Base-by-base conservation (phyloP, 1,139 yeast genomes). In the Candida buenavistaensis region DNA sequence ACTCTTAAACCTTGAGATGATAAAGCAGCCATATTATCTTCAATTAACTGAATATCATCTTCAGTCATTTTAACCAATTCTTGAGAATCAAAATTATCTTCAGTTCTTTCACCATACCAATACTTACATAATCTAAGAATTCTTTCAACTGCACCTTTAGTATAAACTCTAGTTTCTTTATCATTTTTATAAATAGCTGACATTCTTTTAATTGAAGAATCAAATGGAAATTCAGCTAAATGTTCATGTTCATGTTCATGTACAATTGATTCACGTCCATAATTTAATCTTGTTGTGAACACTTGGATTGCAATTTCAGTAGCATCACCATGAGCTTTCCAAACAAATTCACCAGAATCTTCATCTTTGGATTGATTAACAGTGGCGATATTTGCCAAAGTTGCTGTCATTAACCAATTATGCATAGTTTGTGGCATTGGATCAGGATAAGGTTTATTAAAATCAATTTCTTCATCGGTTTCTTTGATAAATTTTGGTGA, bases 301-400 rank as follows among this genome's bases (percentile, higher is more conserved):
- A 85, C 89, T 51, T 84, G 86, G 43, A 85, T 81, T 8, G 95
- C 92, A 50, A 82, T 78, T 59, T 85, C 95, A 5, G 95, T 85
- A 26, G 95, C 90, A 54, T 85, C 95, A 35, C 94, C 95, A 48
- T 80, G 82, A 10, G 87, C 89, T 47, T 76, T 77, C 92, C 92
- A 85, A 5, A 16, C 24, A 21, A 36, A 20, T 29, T 60, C 67
- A 3, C 67, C 71, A 23, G 54, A 62, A 33, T 63, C 62, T 14
- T 52, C 51, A 28, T 65, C 64, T 26, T 40, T 41, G 14, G 65
- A 66, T 19, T 35, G 38, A 14, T 38, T 41, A 14, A 84, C 76
- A 11, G 70, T 65, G 3, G 94, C 89, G 52, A 83, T 78, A 49
- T 85, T 85, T 20, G 92, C 92, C 47, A 85, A 59, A 2, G 89